Evolutionary conservation across 345 rosid species (phyloP).

Genomic region (Kandelia obovata): DNA sequence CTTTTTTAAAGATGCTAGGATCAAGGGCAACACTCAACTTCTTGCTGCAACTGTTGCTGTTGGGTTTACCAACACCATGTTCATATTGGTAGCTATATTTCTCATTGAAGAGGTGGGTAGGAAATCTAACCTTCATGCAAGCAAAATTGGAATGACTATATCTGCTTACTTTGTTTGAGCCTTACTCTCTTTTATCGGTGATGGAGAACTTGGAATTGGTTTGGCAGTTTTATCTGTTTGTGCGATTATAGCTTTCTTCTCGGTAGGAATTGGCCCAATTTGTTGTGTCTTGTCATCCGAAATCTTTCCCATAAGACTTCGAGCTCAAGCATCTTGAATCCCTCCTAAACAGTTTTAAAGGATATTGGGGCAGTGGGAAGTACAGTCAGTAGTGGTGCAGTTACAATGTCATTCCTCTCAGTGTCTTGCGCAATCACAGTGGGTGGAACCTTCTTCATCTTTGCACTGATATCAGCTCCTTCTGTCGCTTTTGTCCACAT

Average conservation of each 20-base stretch:
- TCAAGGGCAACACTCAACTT: conserved; percentile 17
- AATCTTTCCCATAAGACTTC: conserved; percentile 26
- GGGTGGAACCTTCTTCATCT: conserved; percentile 32
- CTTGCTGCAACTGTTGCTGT: conserved; percentile 29
- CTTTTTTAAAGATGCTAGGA: conserved; percentile 20
- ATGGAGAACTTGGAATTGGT: conserved; percentile 20
- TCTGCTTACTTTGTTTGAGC: conserved; percentile 14
- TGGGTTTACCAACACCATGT: conserved; percentile 21
- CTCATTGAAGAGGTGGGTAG: conserved; percentile 22
- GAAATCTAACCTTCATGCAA: conserved; percentile 19
- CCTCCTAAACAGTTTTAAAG: no score
- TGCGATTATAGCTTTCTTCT: conserved; percentile 30
- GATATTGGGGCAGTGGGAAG: conserved; percentile 27
- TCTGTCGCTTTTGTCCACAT: conserved; percentile 23
- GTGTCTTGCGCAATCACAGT: conserved; percentile 20
- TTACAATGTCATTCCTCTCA: conserved; percentile 25
- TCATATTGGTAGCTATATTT: conserved; percentile 18
- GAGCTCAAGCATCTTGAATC: conserved; percentile 19
- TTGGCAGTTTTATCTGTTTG: conserved; percentile 23
- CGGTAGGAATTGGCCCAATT: conserved; percentile 26
- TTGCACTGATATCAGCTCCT: conserved; percentile 22
- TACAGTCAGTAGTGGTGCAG: conserved; percentile 24
- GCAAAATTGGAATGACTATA: conserved; percentile 22
- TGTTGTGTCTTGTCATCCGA: conserved; percentile 28
- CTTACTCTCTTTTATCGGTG: not conserved